Evolutionary conservation across 148 eudicot species (phyloP).

Genomic region (Camellia sinensis): DNA sequence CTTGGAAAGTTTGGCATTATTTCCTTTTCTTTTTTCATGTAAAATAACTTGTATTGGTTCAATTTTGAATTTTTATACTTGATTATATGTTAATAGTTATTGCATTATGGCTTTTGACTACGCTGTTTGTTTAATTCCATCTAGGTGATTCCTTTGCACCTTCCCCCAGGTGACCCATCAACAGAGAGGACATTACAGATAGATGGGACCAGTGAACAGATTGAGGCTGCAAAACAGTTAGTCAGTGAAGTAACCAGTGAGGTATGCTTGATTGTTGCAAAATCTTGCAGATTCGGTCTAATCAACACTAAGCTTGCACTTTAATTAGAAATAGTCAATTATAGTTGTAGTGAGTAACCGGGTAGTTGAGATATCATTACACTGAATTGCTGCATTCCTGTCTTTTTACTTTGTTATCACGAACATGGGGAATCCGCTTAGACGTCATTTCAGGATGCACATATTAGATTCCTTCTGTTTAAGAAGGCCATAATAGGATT

Average conservation of each 20-base stretch:
- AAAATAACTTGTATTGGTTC: not conserved
- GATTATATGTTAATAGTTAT: not conserved
- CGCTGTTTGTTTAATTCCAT: constrained; percentile 6
- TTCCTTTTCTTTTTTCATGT: not conserved
- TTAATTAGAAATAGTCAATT: not conserved
- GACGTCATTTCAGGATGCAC: not conserved
- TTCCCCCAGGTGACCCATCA: constrained; percentile 83
- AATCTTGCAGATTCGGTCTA: constrained; percentile 1
- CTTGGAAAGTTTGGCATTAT: not conserved
- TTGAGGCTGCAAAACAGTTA: constrained; percentile 84
- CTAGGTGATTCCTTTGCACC: constrained; percentile 87
- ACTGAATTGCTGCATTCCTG: not conserved
- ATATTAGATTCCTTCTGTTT: not conserved
- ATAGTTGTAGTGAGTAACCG: not conserved
- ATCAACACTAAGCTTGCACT: not conserved
- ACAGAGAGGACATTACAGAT: constrained; percentile 89
- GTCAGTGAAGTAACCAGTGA: constrained; percentile 86
- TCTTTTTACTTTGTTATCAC: not conserved
- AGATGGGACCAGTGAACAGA: constrained; percentile 84
- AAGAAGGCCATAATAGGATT: not conserved
- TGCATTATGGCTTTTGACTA: not conserved
- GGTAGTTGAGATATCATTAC: not conserved
- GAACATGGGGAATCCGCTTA: not conserved
- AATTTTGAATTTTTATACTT: not conserved
- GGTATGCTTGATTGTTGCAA: constrained; percentile 49